These are phyloP conservation scores for Flaveria floridana DNA, from an alignment of 140 eudicot species.

Conservation along the genomic window DNA sequence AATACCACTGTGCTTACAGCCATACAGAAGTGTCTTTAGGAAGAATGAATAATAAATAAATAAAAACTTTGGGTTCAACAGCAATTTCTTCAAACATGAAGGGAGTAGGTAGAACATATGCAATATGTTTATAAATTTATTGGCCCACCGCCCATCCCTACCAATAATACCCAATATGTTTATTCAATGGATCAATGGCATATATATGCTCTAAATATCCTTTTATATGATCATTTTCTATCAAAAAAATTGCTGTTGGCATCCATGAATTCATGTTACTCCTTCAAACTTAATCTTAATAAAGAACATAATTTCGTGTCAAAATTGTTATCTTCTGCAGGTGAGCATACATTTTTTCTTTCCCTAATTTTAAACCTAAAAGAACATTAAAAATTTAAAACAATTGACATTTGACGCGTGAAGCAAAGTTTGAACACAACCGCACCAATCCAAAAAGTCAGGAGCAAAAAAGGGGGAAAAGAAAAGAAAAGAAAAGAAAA, in stretches of 20 bases:
- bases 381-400: slow-evolving; percentile 8
- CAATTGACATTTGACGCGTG: slow-evolving; percentile 23
- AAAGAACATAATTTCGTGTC: too few species aligned
- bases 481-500: neutral
- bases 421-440: slow-evolving; percentile 22
- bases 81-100: slow-evolving; percentile 24
- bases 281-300: too few species aligned
- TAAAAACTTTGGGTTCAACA: neutral
- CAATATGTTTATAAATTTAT: slow-evolving; percentile 12
- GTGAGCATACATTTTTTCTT: neutral
- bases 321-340: too few species aligned
- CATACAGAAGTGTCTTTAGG: neutral
- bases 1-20: slow-evolving; percentile 25
- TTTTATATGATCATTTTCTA: too few species aligned
- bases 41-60: neutral
- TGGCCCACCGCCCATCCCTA: slow-evolving; percentile 38
- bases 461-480: slow-evolving; percentile 11
- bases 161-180: slow-evolving; percentile 17
- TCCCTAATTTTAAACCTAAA: slow-evolving; percentile 7
- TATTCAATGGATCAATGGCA: neutral
- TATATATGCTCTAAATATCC: too few species aligned
- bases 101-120: slow-evolving; percentile 18
- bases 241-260: too few species aligned
- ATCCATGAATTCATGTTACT: too few species aligned
- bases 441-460: slow-evolving; percentile 22